These are phyloP conservation scores for Kwoniella europaea DNA, from an alignment of 768 basidiomycete species.

Conservation along the genomic window DNA sequence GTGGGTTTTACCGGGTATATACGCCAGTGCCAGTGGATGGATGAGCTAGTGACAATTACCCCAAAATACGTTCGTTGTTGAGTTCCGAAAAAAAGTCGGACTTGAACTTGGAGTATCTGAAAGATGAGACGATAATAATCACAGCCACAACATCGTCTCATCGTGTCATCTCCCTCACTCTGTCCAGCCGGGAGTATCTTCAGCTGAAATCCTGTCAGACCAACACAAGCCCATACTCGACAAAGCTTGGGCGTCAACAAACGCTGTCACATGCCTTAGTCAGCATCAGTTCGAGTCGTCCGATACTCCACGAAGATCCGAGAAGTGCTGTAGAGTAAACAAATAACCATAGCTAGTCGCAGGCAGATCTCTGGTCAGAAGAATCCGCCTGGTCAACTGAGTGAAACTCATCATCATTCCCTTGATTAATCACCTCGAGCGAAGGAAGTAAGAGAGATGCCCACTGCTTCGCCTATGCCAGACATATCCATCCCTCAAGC, in stretches of 20 bases:
- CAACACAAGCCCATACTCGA: too few species aligned
- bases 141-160: not conserved
- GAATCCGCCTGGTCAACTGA: too few species aligned
- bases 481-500: constrained; percentile 69
- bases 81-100: constrained; percentile 5
- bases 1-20: not conserved
- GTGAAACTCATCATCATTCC: too few species aligned
- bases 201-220: too few species aligned
- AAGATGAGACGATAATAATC: not conserved
- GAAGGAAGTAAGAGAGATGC: constrained; percentile 5
- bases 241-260: too few species aligned
- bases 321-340: too few species aligned
- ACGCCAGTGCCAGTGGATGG: too few species aligned
- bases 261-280: not conserved
- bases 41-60: not conserved
- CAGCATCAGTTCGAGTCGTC: not conserved
- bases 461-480: constrained; percentile 38
- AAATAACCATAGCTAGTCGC: too few species aligned
- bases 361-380: too few species aligned
- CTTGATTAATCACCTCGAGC: too few species aligned
- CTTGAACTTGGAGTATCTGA: not conserved
- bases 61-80: not conserved
- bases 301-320: not conserved
- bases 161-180: not conserved
- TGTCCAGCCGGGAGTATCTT: too few species aligned